These are phyloP conservation scores for Phylloporus sp. DNA, from an alignment of 768 basidiomycete genomes.

Conservation along the genomic window DNA sequence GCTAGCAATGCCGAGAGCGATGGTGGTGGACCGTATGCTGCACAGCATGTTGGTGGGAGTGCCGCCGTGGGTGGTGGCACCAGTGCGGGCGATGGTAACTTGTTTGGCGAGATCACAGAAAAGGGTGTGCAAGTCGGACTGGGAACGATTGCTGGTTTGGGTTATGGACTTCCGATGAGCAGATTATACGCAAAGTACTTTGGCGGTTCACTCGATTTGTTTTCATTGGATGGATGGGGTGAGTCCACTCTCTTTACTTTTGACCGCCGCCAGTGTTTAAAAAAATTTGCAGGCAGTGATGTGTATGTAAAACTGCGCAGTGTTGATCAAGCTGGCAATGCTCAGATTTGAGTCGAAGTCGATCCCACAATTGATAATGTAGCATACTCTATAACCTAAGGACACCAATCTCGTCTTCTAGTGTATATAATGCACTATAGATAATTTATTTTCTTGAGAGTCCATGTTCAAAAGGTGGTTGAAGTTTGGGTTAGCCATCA, in stretches of 20 bases:
- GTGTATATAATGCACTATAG: neutral
- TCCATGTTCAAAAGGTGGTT: neutral
- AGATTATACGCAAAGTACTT: slow-evolving; percentile 78
- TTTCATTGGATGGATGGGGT: slow-evolving; percentile 85
- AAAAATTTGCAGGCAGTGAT: slow-evolving; percentile 39
- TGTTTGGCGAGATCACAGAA: slow-evolving; percentile 76
- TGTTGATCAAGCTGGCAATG: slow-evolving; percentile 49
- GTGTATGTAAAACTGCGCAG: slow-evolving; percentile 53
- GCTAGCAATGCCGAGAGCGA: slow-evolving; percentile 51
- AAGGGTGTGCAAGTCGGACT: slow-evolving; percentile 76
- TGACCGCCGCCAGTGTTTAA: neutral
- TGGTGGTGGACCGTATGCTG: slow-evolving; percentile 72
- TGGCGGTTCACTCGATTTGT: slow-evolving; percentile 78
- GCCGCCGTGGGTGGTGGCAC: slow-evolving; percentile 52
- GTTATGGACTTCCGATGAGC: slow-evolving; percentile 85
- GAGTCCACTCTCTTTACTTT: slow-evolving; percentile 15
- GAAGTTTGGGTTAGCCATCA: neutral
- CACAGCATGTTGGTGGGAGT: slow-evolving; percentile 70
- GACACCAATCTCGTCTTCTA: neutral
- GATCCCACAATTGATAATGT: neutral
- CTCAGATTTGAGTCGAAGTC: slow-evolving; percentile 37
- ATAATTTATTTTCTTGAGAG: slow-evolving; percentile 1
- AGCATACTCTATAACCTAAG: neutral
- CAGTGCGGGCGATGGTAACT: slow-evolving; percentile 41
- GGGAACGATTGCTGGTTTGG: slow-evolving; percentile 88